Evolutionary conservation across 441 rosid species (phyloP), one percentile per base, ranked within the genome.

Genomic region (Adansonia madagascariensis): DNA sequence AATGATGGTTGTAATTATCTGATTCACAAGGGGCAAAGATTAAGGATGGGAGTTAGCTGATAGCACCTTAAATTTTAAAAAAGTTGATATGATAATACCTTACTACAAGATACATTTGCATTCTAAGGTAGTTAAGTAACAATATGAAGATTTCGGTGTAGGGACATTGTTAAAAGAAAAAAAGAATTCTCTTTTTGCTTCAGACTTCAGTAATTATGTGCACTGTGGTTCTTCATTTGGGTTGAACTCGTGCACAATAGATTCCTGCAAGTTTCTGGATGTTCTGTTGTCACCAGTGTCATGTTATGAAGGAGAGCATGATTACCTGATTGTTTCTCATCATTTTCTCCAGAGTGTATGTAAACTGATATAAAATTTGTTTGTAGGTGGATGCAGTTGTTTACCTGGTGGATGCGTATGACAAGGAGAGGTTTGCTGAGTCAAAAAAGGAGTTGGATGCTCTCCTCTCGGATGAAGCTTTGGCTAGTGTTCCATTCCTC

Each of bases 371-470:
- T 6, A n/a, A 53, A 18, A 15, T 75, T 0, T 12, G 63, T 56
- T 62, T 77, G 77, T 46, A 92, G 97, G 97, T 93, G 84, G 96
- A 91, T 84, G 96, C 96, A 0, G 96, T 93, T 66, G 93, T 93
- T 74, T 93, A 93, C 86, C 86, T 93, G 22, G 94, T 93, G 57
- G 98, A 94, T 82, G 95, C 97, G 11, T 88, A 84, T 67, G 98
- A 94, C 84, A 91, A 89, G 78, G 98, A 94, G 81, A 88, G 97
- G 79, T 89, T 92, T 74, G 80, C 89, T 0, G 95, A 92, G 79
- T 91, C 98, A 2, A 91, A 91, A 76, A 89, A 83, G 74, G 98
- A 93, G 81, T 87, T 93, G 17, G 95, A 91, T 24, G 97, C 98
- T 55, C 95, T 91, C 64, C 91, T 91, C 4, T 90, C 92, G 0